phyloP scores from a whole-genome alignment of 257 asterid genomes.

The Solanum rostratum region DNA sequence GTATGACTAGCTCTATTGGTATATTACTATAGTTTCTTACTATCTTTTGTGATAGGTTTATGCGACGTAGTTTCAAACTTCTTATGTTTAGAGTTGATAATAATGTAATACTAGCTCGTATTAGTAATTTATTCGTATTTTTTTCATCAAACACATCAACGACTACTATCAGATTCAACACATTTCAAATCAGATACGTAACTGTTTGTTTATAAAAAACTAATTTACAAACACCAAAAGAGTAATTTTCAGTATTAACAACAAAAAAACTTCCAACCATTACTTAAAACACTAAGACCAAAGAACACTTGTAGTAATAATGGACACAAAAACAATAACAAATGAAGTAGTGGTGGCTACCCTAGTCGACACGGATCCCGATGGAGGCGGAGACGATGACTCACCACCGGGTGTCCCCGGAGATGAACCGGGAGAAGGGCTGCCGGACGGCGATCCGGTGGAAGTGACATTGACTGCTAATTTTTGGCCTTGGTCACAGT shows the following conservation, averaged over 20 bases:
- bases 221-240: neutral
- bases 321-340: neutral
- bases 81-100: too few species aligned
- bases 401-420: neutral
- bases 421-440: neutral
- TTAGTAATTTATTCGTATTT: neutral
- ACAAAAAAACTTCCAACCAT: too few species aligned
- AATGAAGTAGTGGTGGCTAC: neutral
- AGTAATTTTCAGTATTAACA: neutral
- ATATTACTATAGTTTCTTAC: too few species aligned
- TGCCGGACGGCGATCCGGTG: neutral
- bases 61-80: too few species aligned
- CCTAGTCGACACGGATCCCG: neutral
- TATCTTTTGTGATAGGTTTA: too few species aligned
- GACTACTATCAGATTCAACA: neutral
- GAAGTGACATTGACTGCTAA: neutral
- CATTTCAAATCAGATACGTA: neutral
- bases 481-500: slow-evolving; percentile 12
- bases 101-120: too few species aligned
- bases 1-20: too few species aligned
- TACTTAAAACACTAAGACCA: neutral
- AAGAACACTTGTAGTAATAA: neutral
- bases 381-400: neutral
- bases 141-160: neutral
- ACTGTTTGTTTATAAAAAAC: neutral